Evolutionary conservation across 495 filamentous ascomycete genomes (phyloP).

Genomic region (Niebla homalea): DNA sequence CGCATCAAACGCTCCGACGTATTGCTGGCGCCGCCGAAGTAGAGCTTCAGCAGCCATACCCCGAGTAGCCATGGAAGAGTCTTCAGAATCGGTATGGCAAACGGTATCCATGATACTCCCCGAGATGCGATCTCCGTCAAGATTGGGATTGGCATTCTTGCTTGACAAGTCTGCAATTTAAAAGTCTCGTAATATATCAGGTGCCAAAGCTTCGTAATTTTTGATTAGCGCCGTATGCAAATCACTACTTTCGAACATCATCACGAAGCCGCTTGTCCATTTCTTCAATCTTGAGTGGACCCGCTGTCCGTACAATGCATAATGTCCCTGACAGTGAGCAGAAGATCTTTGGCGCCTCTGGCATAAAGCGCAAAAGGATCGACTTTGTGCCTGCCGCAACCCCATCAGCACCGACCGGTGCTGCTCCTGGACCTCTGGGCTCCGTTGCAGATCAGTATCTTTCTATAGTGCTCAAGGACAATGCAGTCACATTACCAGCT

Average conservation of each 20-base stretch:
- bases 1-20: constrained; percentile 76
- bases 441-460: constrained; percentile 55
- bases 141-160: constrained; percentile 67
- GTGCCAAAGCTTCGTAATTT: not conserved
- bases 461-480: constrained; percentile 49
- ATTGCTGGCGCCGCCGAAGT: constrained; percentile 63
- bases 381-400: constrained; percentile 51
- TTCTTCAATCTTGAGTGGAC: not conserved
- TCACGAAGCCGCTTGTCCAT: not conserved
- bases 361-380: constrained; percentile 64
- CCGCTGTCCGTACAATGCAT: not conserved
- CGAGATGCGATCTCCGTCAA: constrained; percentile 45
- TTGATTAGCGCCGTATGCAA: not conserved
- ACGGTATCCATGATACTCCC: constrained; percentile 56
- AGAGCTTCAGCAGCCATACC: constrained; percentile 59
- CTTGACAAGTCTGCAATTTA: constrained; percentile 2
- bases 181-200: not conserved
- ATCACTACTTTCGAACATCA: not conserved
- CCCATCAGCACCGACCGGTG: constrained; percentile 11
- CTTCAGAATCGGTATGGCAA: constrained; percentile 46
- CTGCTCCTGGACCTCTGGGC: constrained; percentile 17
- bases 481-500: not conserved
- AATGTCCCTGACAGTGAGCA: constrained; percentile 48
- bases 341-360: constrained; percentile 59
- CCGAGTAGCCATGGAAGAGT: constrained; percentile 41